A percentile compares a stretch with the other conserved stretches of the same genome.
phyloP scores from a whole-genome alignment of 768 basidiomycete genomes.

The Mycena alexandri region DNA sequence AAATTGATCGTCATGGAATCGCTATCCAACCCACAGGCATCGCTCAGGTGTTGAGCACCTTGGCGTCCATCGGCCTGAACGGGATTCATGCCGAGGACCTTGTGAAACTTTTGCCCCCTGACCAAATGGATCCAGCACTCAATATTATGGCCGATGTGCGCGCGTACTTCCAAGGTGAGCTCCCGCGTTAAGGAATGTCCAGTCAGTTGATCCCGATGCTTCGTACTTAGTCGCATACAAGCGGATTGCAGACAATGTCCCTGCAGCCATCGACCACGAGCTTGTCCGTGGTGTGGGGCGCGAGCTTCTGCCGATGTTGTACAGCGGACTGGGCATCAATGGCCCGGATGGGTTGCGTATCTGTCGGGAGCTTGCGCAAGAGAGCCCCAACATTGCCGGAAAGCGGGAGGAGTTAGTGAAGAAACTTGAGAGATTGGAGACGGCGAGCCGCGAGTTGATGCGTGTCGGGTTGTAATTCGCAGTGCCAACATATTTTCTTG shows the following conservation, averaged over 20 bases:
- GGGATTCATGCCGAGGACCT: conserved; percentile 46
- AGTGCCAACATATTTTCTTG: too few relatives aligned
- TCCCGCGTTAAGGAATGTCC: background rate
- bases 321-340: conserved; percentile 64
- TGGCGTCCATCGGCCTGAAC: conserved; percentile 43
- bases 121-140: conserved; percentile 54
- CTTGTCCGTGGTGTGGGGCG: conserved; percentile 67
- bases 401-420: conserved; percentile 62
- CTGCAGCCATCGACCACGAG: conserved; percentile 67
- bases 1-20: too few relatives aligned
- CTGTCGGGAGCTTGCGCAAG: conserved; percentile 67
- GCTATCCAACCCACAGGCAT: background rate
- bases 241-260: conserved; percentile 68
- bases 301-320: conserved; percentile 60
- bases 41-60: conserved; percentile 11
- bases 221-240: conserved; percentile 1
- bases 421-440: conserved; percentile 63
- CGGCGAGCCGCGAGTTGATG: conserved; percentile 58
- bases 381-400: conserved; percentile 58
- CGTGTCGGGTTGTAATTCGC: conserved; percentile 23
- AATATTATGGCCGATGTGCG: conserved; percentile 65
- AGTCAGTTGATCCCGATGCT: background rate
- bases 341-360: conserved; percentile 58
- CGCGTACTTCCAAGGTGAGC: conserved; percentile 65
- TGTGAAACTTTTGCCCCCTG: conserved; percentile 50